Conservation (phyloP, 768 basidiomycete species). For the Floccularia luteovirens region DNA sequence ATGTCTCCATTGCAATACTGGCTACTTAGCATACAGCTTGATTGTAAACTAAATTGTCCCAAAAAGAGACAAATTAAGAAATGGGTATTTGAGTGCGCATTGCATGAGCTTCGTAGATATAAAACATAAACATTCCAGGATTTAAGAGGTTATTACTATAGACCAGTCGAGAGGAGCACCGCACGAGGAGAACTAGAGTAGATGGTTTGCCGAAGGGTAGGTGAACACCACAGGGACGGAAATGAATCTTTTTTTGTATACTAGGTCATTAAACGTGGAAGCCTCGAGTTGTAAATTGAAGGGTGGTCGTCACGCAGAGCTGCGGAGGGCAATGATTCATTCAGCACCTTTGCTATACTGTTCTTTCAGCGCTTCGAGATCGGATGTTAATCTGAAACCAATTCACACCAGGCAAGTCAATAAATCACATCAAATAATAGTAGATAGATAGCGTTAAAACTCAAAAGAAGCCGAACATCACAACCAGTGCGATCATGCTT, state of each 20-base stretch:
- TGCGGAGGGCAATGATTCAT: conserved; percentile 1
- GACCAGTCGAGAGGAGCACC: neutral
- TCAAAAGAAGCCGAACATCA: conserved; percentile 47
- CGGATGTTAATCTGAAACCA: conserved; percentile 57
- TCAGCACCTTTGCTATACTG: conserved; percentile 22
- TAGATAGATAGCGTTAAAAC: conserved; percentile 9
- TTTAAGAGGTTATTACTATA: neutral
- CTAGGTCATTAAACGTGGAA: neutral
- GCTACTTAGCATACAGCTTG: too few relatives aligned
- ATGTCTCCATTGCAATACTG: neutral
- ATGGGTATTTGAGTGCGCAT: conserved; percentile 1
- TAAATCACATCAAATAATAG: conserved; percentile 23
- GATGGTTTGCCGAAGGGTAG: neutral
- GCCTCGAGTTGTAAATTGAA: neutral
- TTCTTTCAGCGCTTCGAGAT: conserved; percentile 42
- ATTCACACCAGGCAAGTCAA: conserved; percentile 19
- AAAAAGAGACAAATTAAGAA: neutral
- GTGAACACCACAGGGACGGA: neutral
- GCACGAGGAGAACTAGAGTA: neutral
- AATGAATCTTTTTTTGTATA: neutral
- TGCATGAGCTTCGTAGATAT: neutral
- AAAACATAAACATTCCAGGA: neutral
- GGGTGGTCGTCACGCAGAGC: neutral
- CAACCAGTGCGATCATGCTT: conserved; percentile 42
- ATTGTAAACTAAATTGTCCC: too few relatives aligned